Conservation (phyloP, 495 filamentous ascomycete species). For the Pseudevernia furfuracea region DNA sequence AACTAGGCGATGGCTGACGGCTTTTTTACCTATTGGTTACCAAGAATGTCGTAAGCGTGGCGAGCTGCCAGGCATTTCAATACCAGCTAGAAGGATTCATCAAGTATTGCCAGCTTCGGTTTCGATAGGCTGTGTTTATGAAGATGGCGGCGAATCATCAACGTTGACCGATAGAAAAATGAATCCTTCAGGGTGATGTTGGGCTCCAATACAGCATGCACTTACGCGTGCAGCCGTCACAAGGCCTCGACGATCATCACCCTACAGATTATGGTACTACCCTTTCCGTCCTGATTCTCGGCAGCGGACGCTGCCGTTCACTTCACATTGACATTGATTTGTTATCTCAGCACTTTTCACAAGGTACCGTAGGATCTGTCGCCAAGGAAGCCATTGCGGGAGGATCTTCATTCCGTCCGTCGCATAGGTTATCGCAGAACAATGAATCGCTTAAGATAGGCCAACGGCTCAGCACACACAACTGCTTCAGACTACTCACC, state of each 20-base stretch:
- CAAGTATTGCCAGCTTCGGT: neutral
- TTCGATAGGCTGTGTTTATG: slow-evolving; percentile 11
- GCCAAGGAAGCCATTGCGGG: neutral
- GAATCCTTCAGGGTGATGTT: neutral
- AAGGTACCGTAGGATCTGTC: neutral
- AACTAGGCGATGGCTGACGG: slow-evolving; percentile 3
- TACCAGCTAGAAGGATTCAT: slow-evolving; percentile 2
- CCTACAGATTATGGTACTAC: neutral
- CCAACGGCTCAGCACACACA: neutral
- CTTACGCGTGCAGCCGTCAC: slow-evolving; percentile 1
- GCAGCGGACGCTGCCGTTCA: neutral
- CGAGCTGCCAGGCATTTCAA: neutral
- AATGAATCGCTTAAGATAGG: neutral
- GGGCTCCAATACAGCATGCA: slow-evolving; percentile 6
- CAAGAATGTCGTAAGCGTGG: neutral
- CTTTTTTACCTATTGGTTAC: slow-evolving; percentile 13
- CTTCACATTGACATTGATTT: neutral
- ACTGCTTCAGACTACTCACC: neutral
- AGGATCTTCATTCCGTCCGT: neutral
- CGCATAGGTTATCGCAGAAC: neutral
- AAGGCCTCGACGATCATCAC: slow-evolving; percentile 4
- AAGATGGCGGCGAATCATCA: neutral
- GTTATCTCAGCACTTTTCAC: neutral
- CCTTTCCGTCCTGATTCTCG: neutral
- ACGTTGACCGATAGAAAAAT: neutral